phyloP scores from a whole-genome alignment of 495 filamentous ascomycete species.

The Aspergillus coremiiformis region DNA sequence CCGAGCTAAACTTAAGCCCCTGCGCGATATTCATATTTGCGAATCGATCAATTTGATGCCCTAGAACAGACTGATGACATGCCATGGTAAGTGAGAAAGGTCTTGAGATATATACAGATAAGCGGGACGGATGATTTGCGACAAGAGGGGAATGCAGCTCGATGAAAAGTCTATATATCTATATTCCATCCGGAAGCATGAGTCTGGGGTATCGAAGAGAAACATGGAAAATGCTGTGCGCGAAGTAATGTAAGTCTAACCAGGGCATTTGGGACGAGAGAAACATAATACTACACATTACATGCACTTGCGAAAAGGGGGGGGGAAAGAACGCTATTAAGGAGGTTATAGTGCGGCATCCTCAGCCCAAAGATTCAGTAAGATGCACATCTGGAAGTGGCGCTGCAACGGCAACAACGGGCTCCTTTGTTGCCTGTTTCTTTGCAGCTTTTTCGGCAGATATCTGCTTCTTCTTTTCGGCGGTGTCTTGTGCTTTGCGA shows the following conservation, averaged over 20 bases:
- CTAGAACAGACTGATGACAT: too few species aligned
- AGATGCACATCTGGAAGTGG: conserved; percentile 23
- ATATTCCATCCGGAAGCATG: background rate
- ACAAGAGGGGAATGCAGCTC: background rate
- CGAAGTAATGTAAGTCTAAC: background rate
- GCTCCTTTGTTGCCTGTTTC: conserved; percentile 17
- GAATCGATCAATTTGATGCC: too few species aligned
- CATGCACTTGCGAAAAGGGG: background rate
- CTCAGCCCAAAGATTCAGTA: conserved; percentile 35
- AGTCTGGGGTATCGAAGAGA: background rate
- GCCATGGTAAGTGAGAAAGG: too few species aligned
- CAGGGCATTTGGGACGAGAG: background rate
- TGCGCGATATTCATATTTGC: too few species aligned
- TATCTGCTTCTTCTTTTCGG: conserved; percentile 28
- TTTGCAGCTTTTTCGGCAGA: conserved; percentile 26
- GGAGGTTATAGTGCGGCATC: background rate
- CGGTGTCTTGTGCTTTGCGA: conserved; percentile 22
- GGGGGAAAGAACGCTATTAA: background rate
- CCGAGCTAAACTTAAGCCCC: too few species aligned
- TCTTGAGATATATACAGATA: background rate
- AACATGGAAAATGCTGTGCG: background rate
- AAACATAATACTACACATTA: background rate
- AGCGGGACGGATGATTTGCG: background rate
- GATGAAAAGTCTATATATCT: background rate
- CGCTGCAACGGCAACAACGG: conserved; percentile 7